Conservation (phyloP, 2,329 filamentous ascomycete species). For the Hirsutella rhossiliensis region DNA sequence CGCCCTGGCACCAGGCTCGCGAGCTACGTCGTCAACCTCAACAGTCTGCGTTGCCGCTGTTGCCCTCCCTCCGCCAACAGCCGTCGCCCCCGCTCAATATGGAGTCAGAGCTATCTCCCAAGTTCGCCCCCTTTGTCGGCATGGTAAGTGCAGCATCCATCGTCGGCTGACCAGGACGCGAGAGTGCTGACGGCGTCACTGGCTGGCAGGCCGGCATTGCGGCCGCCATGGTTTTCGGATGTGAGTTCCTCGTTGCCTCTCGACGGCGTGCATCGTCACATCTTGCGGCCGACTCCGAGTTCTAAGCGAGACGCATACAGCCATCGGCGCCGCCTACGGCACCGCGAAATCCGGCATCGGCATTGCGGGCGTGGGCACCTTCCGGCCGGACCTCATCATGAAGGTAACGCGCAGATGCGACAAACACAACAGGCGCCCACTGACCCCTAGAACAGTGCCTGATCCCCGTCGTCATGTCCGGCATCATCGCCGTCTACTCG, state of each 20-base stretch:
- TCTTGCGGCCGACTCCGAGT: constrained; percentile 5
- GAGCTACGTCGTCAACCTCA: constrained; percentile 1
- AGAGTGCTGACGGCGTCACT: not conserved
- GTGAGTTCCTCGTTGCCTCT: constrained; percentile 34
- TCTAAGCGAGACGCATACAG: constrained; percentile 18
- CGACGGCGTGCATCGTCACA: not conserved
- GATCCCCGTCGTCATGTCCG: constrained; percentile 92
- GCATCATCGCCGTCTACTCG: constrained; percentile 96
- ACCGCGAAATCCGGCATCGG: constrained; percentile 83
- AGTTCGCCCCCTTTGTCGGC: constrained; percentile 80
- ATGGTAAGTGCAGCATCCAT: constrained; percentile 48
- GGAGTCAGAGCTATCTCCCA: constrained; percentile 55
- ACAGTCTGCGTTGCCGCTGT: not conserved
- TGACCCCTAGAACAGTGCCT: constrained; percentile 45
- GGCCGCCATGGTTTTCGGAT: constrained; percentile 73
- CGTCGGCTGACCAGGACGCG: constrained; percentile 10
- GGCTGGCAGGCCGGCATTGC: constrained; percentile 59
- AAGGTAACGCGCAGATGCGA: constrained; percentile 46
- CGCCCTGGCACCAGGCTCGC: constrained; percentile 3
- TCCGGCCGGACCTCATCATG: constrained; percentile 81
- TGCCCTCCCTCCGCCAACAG: not conserved
- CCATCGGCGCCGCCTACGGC: constrained; percentile 68
- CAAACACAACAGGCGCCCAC: not conserved
- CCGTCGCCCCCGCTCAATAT: constrained; percentile 23
- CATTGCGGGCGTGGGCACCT: constrained; percentile 75